Evolutionary conservation across 2,329 filamentous ascomycete species (phyloP).

Genomic region (Talaromyces sp.): DNA sequence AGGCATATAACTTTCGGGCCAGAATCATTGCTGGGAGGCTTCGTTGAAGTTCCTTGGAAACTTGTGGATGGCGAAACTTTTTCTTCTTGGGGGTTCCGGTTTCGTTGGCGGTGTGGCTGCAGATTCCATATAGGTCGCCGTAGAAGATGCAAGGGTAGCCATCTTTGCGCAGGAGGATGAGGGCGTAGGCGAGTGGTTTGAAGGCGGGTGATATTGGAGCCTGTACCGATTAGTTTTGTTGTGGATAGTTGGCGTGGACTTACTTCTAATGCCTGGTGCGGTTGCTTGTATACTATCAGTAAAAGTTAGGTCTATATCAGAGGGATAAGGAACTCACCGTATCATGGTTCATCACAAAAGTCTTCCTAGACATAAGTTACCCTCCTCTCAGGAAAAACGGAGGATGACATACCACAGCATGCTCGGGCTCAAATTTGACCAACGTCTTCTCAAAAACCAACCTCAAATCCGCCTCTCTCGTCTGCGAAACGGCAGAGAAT

Average conservation of each 20-base stretch:
- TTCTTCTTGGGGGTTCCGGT: not conserved
- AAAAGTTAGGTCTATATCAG: too few relatives aligned
- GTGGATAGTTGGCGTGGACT: slow-evolving; percentile 11
- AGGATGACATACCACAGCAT: slow-evolving; percentile 52
- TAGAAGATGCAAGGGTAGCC: slow-evolving; percentile 69
- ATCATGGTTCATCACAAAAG: slow-evolving; percentile 28
- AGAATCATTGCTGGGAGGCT: slow-evolving; percentile 58
- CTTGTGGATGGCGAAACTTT: not conserved
- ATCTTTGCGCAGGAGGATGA: slow-evolving; percentile 63
- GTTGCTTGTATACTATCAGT: slow-evolving; percentile 41
- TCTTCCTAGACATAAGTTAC: slow-evolving; percentile 17
- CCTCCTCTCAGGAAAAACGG: not conserved
- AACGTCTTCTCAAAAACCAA: slow-evolving; percentile 61
- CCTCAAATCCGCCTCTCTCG: slow-evolving; percentile 58
- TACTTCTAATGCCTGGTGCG: slow-evolving; percentile 59
- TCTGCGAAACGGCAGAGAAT: slow-evolving; percentile 59
- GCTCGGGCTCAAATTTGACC: slow-evolving; percentile 51
- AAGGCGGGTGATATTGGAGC: slow-evolving; percentile 63
- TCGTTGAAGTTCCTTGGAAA: slow-evolving; percentile 32
- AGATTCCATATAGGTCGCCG: slow-evolving; percentile 65
- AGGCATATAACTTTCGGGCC: slow-evolving; percentile 63
- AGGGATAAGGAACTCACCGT: slow-evolving; percentile 21
- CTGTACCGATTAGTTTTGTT: slow-evolving; percentile 22
- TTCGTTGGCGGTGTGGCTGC: slow-evolving; percentile 34
- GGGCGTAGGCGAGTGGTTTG: slow-evolving; percentile 67